Base-by-base conservation (phyloP, 345 rosid species). In the Reutealis trisperma region DNA sequence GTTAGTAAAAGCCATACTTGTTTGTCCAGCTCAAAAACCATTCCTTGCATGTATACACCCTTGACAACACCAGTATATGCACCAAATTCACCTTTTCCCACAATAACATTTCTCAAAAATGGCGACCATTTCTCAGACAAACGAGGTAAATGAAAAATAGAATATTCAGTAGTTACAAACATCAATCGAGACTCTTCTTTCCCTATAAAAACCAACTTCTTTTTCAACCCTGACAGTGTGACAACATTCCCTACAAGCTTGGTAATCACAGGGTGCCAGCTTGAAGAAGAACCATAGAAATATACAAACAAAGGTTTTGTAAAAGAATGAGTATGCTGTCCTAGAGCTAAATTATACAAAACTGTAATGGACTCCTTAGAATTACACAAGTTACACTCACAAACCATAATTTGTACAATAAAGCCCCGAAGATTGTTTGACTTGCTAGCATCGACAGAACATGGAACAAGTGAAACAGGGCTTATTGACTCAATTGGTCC, bases 1-100 rank as follows among this genome's bases (percentile, higher is more conserved):
- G 92, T 90, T 75, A 90, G 83, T 54, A 96, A 72, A 81, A 96
- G 94, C 98, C 95, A 96, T 14, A 91, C 94, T 72, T 92, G 90
- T 51, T 87, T 83, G 66, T 96, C 97, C 84, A 96, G 80, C 88
- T 93, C 97, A 77, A 92, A 85, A 75, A 90, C 88, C 93, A 84
- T 87, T 60, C 96, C 98, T 73, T 87, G 87, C 92, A 91, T 69
- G 80, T 89, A 90, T n/a, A 92, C 49, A 58, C 89, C 90, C 73
- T 75, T 93, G 22, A 92, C 92, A 71, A 79, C 63, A 61, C 98
- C 99, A n/a, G 84, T 81, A 81, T 93, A 93, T 14, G 52, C 75
- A 75, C 96, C 88, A 54, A 78, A 88, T 18, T 90, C 89, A 73
- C 88, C 88, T 67, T 74, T 85, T 76, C 88, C 86, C 63, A 64